These are phyloP conservation scores for Cyclocybe aegerita DNA, from an alignment of 768 basidiomycete genomes.

Conservation along the genomic window DNA sequence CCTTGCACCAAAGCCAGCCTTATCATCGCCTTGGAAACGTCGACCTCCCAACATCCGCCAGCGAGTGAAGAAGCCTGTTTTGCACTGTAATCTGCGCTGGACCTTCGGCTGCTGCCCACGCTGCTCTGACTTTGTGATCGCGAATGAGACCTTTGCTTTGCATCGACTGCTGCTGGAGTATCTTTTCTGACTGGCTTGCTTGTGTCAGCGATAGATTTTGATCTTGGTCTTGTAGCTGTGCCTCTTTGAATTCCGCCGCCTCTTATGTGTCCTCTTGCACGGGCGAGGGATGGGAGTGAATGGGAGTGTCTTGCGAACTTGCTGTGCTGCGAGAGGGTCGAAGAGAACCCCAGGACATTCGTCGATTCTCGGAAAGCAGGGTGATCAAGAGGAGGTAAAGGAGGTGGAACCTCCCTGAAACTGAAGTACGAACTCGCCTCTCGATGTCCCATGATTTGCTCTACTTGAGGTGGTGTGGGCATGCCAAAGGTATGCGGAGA, in stretches of 20 bases:
- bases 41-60: conserved; percentile 54
- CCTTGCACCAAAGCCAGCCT: conserved; percentile 41
- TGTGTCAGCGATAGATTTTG: conserved; percentile 11
- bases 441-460: conserved; percentile 5
- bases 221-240: conserved; percentile 10
- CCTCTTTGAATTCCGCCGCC: neutral
- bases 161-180: neutral
- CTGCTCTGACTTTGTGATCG: conserved; percentile 32
- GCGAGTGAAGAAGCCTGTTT: conserved; percentile 40
- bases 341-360: neutral
- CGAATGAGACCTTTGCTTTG: conserved; percentile 17
- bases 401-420: conserved; percentile 41
- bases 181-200: conserved; percentile 5
- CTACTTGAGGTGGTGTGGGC: conserved; percentile 26
- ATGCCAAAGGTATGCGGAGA: conserved; percentile 34
- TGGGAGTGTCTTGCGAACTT: conserved; percentile 11
- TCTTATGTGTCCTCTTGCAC: conserved; percentile 4
- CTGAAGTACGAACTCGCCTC: conserved; percentile 26
- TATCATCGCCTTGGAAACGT: conserved; percentile 56
- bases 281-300: conserved; percentile 16
- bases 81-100: conserved; percentile 60
- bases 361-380: conserved; percentile 29
- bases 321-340: neutral
- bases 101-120: conserved; percentile 39
- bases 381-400: conserved; percentile 56